Evolutionary conservation across 768 basidiomycete genomes (phyloP).

Genomic region (Guyanaporus albipodus): DNA sequence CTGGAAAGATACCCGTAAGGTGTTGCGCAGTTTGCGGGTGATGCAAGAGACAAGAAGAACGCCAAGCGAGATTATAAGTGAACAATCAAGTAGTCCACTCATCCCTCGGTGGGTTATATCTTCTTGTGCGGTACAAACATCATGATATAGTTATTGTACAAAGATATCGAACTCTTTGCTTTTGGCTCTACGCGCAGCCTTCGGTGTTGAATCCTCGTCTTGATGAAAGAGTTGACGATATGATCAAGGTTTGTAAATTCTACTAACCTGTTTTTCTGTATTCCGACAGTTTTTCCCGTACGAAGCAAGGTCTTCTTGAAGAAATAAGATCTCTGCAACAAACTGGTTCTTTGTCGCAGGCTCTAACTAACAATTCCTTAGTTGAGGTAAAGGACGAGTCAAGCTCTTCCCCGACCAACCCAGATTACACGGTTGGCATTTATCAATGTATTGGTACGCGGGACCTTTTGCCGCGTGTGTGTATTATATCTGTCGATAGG

Average conservation of each 20-base stretch:
- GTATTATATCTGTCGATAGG: constrained; percentile 46
- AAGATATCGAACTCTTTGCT: constrained; percentile 81
- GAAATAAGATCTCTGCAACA: constrained; percentile 63
- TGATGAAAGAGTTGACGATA: constrained; percentile 78
- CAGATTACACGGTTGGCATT: constrained; percentile 76
- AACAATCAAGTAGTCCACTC: constrained; percentile 47
- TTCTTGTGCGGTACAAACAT: neutral
- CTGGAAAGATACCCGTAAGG: constrained; percentile 92
- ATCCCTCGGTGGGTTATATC: constrained; percentile 47
- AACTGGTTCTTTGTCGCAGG: constrained; percentile 12
- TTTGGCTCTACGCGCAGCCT: constrained; percentile 86
- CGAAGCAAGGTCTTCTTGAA: constrained; percentile 70
- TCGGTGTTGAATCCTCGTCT: constrained; percentile 61
- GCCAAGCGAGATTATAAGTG: constrained; percentile 63
- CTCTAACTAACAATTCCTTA: neutral
- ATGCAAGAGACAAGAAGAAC: constrained; percentile 64
- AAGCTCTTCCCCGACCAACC: neutral
- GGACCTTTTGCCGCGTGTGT: neutral
- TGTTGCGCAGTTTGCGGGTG: constrained; percentile 72
- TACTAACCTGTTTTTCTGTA: neutral
- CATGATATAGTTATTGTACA: neutral
- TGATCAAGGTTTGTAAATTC: constrained; percentile 64
- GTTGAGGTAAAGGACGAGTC: neutral
- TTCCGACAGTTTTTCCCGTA: constrained; percentile 2
- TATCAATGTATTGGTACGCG: constrained; percentile 87